Percentiles rank a stretch among this genome's conserved stretches.
These are phyloP conservation scores for Dichotomopilus funicola DNA, from an alignment of 2,329 filamentous ascomycete genomes.

Conservation along the genomic window DNA sequence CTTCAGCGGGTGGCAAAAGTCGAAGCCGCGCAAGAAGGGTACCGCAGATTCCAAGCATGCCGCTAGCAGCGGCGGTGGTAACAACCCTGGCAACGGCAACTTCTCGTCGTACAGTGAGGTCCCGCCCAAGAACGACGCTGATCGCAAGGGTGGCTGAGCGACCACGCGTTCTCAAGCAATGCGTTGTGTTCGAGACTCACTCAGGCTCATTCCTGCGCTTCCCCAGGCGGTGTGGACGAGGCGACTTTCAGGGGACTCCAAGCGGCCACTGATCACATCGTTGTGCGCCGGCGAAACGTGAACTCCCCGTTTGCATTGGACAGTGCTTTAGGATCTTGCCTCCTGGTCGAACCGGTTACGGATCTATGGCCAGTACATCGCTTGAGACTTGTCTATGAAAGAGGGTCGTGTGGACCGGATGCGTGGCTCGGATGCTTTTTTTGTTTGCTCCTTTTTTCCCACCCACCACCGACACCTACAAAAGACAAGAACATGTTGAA, in stretches of 20 bases:
- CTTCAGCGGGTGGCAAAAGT: slow-evolving; percentile 51
- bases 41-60: slow-evolving; percentile 40
- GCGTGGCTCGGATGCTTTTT: too few relatives aligned
- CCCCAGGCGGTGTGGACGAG: background rate
- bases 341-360: too few relatives aligned
- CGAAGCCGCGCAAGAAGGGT: slow-evolving; percentile 48
- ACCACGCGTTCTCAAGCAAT: background rate
- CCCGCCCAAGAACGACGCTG: slow-evolving; percentile 51
- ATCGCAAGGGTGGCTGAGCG: slow-evolving; percentile 56
- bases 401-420: too few relatives aligned
- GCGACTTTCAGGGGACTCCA: background rate
- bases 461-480: too few relatives aligned
- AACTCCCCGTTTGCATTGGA: too few relatives aligned
- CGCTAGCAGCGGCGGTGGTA: slow-evolving; percentile 8
- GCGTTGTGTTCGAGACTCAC: slow-evolving; percentile 1
- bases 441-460: too few relatives aligned
- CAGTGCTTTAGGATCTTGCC: too few relatives aligned
- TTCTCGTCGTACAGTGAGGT: slow-evolving; percentile 42
- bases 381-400: too few relatives aligned
- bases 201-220: background rate
- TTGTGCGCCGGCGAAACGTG: too few relatives aligned
- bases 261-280: too few relatives aligned
- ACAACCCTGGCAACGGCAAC: slow-evolving; percentile 23
- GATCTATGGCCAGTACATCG: too few relatives aligned
- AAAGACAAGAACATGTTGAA: too few relatives aligned